Evolutionary conservation across 2,329 filamentous ascomycete genomes (phyloP), one percentile per base, ranked within the genome.

Genomic region (Arachnopeziza araneosa): DNA sequence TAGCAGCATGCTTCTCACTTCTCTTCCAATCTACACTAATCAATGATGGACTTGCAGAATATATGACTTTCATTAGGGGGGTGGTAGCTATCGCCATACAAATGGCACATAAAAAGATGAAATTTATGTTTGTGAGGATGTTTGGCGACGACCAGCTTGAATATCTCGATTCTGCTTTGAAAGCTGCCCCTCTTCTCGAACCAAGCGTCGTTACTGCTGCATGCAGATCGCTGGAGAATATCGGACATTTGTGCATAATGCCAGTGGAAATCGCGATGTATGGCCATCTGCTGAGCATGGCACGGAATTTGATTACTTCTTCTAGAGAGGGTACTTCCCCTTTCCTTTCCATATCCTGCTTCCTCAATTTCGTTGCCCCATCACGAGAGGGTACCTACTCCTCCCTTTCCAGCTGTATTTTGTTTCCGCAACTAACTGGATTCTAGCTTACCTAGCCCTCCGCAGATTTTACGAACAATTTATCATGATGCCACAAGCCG

Each of bases 1-100:
- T 86, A 56, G 83, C 82, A 1, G 82, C 83, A 2, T 86, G 83
- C 68, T 84, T 80, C 63, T 80, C 80, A 10, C 75, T 86, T 26
- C 81, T 81, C 0, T 84, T 83, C 69, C 83, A 85, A 69, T 84
- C 81, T 0, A 78, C 83, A 12, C 73, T 77, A 57, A 75, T 86
- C 9, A 79, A 83, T 21, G 83, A 86, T 64, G 83, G 83, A 54
- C 74, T 85, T 70, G 74, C 75, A 14, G 83, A 86, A 71, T 85
- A 79, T 70, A 82, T 86, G 80, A 82, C 81, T 0, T 85, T 85
- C 66, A 80, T 83, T 62, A 78, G 83, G 30, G 83, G 83, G 21
- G 78, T 83, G 63, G 69, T 83, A 60, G 77, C 85, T 54, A 77
- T 86, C 2, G 77, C 77, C 7, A 77, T 80, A 63, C 81, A 83